phyloP scores from a whole-genome alignment of 495 filamentous ascomycete species.

The Pseudoneurospora amorphoporcata region DNA sequence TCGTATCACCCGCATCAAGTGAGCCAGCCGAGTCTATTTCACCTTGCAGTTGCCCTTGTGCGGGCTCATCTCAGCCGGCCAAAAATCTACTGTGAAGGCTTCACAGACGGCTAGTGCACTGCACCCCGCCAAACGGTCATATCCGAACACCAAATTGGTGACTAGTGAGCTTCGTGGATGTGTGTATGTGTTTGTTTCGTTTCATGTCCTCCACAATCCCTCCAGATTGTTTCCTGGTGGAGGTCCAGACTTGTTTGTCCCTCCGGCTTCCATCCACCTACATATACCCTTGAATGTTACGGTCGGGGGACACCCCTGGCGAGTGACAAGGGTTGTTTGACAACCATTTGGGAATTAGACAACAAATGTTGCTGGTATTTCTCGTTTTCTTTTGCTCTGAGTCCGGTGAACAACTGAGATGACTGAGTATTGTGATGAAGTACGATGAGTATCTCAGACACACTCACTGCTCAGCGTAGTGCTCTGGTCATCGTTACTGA shows the following conservation, averaged over 20 bases:
- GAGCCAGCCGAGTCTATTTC: background rate
- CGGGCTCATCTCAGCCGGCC: background rate
- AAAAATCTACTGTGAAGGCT: background rate
- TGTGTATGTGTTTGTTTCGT: background rate
- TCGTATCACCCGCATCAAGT: background rate
- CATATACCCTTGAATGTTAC: background rate
- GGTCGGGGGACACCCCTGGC: background rate
- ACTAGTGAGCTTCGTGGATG: background rate
- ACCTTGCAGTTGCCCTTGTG: background rate
- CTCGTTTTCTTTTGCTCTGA: background rate
- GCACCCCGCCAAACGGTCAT: background rate
- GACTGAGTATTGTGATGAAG: background rate
- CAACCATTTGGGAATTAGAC: background rate
- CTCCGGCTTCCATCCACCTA: background rate
- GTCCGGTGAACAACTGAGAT: background rate
- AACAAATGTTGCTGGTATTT: background rate
- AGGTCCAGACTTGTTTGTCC: background rate
- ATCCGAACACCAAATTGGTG: background rate
- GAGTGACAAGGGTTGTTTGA: background rate
- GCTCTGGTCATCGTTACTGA: background rate
- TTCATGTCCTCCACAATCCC: background rate
- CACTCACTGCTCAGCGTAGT: background rate
- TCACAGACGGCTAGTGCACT: background rate
- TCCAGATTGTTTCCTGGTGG: background rate
- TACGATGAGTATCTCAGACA: background rate